Conservation (phyloP, 169 alveolate species). For the Babesia microti region DNA sequence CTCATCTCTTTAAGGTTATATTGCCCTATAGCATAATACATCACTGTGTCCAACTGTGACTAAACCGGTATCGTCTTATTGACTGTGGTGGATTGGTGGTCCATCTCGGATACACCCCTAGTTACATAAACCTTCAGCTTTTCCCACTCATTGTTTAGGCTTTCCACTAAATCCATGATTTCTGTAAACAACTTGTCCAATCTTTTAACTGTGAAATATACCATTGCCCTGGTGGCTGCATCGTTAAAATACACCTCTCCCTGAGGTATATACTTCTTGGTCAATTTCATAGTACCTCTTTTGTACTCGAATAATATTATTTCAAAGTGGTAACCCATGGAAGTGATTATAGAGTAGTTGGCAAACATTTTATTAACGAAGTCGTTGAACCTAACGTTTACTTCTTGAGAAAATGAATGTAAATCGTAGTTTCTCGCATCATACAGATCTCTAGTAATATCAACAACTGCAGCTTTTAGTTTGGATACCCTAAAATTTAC, state of each 20-base stretch:
- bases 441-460: constrained; percentile 2
- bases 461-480: constrained; percentile 4
- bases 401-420: background rate
- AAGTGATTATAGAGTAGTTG: constrained; percentile 17
- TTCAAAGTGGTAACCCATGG: constrained; percentile 10
- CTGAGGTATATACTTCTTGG: constrained; percentile 7
- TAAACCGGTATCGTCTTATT: no score
- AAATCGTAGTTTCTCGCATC: constrained; percentile 25
- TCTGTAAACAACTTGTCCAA: constrained; percentile 6
- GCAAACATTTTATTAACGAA: constrained; percentile 31
- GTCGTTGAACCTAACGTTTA: constrained; percentile 1
- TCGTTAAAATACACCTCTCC: constrained; percentile 20
- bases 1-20: no score
- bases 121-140: constrained; percentile 14
- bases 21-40: no score
- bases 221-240: constrained; percentile 23
- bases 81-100: background rate
- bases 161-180: constrained; percentile 4
- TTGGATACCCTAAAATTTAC: constrained; percentile 6
- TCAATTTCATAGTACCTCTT: constrained; percentile 16
- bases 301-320: constrained; percentile 11
- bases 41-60: no score
- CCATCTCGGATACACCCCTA: constrained; percentile 1
- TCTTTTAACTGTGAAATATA: constrained; percentile 23
- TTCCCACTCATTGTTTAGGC: constrained; percentile 12